phyloP scores from a whole-genome alignment of 73 alveolate species.

The Paramecium octaurelia region DNA sequence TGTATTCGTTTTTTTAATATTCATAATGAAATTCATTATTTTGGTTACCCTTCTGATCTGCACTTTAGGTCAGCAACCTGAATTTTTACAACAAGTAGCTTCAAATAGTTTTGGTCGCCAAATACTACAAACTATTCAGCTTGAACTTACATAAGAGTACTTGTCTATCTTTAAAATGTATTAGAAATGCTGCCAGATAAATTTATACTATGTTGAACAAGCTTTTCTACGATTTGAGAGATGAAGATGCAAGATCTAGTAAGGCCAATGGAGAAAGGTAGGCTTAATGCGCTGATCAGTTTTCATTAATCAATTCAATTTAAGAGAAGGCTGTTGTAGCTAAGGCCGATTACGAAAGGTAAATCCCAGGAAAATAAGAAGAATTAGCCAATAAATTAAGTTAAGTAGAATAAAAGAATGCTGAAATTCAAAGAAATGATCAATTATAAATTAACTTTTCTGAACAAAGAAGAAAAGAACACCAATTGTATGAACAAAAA shows the following conservation, averaged over 20 bases:
- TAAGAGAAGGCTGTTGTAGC: slow-evolving; percentile 2
- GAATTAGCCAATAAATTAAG: background rate
- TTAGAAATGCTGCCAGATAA: slow-evolving; percentile 34
- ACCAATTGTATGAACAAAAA: slow-evolving; percentile 17
- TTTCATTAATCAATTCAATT: background rate
- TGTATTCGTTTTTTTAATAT: background rate
- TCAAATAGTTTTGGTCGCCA: slow-evolving; percentile 19
- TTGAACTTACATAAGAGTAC: slow-evolving; percentile 31
- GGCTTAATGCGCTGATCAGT: background rate
- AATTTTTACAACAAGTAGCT: background rate
- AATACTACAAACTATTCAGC: background rate
- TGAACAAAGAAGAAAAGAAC: slow-evolving; percentile 37
- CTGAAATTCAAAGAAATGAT: slow-evolving; percentile 23
- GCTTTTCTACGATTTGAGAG: slow-evolving; percentile 40
- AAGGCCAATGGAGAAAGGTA: slow-evolving; percentile 48
- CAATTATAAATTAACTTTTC: background rate
- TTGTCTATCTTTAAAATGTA: background rate
- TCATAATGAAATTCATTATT: background rate
- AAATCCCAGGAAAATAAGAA: slow-evolving; percentile 36
- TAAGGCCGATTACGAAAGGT: slow-evolving; percentile 33
- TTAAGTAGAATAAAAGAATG: slow-evolving; percentile 15
- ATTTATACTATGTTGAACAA: slow-evolving; percentile 30
- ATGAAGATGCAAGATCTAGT: slow-evolving; percentile 5
- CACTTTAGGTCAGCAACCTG: background rate
- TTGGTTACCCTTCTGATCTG: slow-evolving; percentile 14